Evolutionary conservation across 2,329 filamentous ascomycete species (phyloP).

Genomic region (Penicillium sp.): DNA sequence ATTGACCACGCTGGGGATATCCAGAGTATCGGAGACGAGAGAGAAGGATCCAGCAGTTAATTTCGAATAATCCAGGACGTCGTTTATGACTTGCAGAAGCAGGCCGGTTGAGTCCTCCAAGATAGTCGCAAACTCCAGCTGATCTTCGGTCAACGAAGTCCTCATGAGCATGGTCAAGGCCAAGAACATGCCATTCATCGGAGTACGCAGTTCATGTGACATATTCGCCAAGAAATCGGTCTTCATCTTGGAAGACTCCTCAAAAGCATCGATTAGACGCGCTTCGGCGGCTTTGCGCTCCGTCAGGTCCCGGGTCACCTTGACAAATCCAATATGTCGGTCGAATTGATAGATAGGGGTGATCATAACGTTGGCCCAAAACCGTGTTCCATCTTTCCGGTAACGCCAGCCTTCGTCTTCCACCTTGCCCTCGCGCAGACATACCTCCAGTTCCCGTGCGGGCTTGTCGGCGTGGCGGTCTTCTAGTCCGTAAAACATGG

Average conservation of each 20-base stretch:
- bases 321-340: slow-evolving; percentile 58
- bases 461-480: slow-evolving; percentile 54
- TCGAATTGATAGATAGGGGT: slow-evolving; percentile 56
- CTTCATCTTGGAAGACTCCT: slow-evolving; percentile 64
- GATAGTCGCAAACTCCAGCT: slow-evolving; percentile 58
- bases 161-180: slow-evolving; percentile 60
- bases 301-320: slow-evolving; percentile 60
- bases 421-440: slow-evolving; percentile 56
- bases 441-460: slow-evolving; percentile 52
- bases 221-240: slow-evolving; percentile 64
- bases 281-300: slow-evolving; percentile 57
- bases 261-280: slow-evolving; percentile 58
- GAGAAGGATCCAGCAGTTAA: slow-evolving; percentile 61
- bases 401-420: slow-evolving; percentile 64
- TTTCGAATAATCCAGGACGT: slow-evolving; percentile 68
- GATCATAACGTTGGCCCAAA: slow-evolving; percentile 64
- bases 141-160: slow-evolving; percentile 53
- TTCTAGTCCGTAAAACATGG: slow-evolving; percentile 56
- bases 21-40: slow-evolving; percentile 55
- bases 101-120: slow-evolving; percentile 62
- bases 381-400: slow-evolving; percentile 57
- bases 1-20: slow-evolving; percentile 46
- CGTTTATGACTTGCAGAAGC: slow-evolving; percentile 63
- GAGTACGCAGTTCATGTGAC: slow-evolving; percentile 65
- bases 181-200: slow-evolving; percentile 64